These are phyloP conservation scores for Fragosphaeria purpurea DNA, from an alignment of 2,329 filamentous ascomycete genomes.

Conservation along the genomic window DNA sequence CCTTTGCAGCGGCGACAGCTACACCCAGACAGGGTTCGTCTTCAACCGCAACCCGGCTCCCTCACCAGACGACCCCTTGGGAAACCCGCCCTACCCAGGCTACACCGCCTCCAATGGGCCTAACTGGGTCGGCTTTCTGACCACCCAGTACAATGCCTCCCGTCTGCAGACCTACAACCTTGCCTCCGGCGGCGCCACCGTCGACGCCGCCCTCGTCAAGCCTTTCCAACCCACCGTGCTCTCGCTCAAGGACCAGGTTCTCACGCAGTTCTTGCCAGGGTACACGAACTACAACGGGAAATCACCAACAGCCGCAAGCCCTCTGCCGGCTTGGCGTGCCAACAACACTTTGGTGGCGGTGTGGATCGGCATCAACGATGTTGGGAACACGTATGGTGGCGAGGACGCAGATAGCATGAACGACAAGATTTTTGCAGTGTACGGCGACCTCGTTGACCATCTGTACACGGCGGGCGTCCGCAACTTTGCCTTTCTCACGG, in stretches of 20 bases:
- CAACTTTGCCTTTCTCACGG: slow-evolving; percentile 50
- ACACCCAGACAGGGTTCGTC: slow-evolving; percentile 37
- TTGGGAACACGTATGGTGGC: slow-evolving; percentile 33
- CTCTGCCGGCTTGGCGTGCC: slow-evolving; percentile 28
- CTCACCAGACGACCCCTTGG: slow-evolving; percentile 43
- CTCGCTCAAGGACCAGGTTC: slow-evolving; percentile 42
- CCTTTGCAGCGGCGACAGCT: slow-evolving; percentile 9
- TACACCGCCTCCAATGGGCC: slow-evolving; percentile 35
- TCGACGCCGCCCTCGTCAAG: slow-evolving; percentile 36
- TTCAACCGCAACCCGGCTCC: slow-evolving; percentile 35
- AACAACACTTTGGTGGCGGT: slow-evolving; percentile 36
- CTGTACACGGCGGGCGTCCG: slow-evolving; percentile 44
- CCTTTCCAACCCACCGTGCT: slow-evolving; percentile 38
- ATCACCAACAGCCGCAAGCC: slow-evolving; percentile 14
- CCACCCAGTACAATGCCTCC: slow-evolving; percentile 30
- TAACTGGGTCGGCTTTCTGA: slow-evolving; percentile 39
- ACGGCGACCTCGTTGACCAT: slow-evolving; percentile 29
- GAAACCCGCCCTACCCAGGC: slow-evolving; percentile 47
- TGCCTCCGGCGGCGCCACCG: slow-evolving; percentile 40
- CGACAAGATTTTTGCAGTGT: slow-evolving; percentile 30
- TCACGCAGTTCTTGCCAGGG: slow-evolving; percentile 25
- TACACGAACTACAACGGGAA: slow-evolving; percentile 12
- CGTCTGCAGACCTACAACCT: slow-evolving; percentile 38
- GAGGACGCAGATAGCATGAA: slow-evolving; percentile 33
- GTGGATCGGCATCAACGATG: slow-evolving; percentile 46